Evolutionary conservation across 2,329 filamentous ascomycete species (phyloP), one percentile per base, ranked within the genome.

Genomic region (Albifimbria verrucaria): DNA sequence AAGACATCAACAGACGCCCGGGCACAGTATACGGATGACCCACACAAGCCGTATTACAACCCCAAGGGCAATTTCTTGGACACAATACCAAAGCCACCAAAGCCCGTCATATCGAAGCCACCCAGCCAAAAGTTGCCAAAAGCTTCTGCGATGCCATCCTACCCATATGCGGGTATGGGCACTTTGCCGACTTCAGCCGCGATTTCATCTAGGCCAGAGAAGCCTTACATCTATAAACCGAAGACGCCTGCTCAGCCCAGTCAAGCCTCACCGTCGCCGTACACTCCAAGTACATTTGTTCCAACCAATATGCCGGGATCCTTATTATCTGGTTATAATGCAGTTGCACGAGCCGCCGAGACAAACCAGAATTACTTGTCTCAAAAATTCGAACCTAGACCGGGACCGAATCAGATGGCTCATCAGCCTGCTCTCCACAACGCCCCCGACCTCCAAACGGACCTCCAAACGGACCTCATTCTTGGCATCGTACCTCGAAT

Each of bases 11-110:
- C 93, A 7, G 93, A 97, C 65, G 89, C 91, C 51, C 92, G 87
- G 69, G 87, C 92, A 23, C 91, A 95, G 68, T 99, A 94, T 72
- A 96, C 92, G 4, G 89, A 94, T 63, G 86, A 96, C 71, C 83
- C 81, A 43, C 57, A 64, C 9, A 77, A 71, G 12, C 78, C 72
- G n/a, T 74, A 75, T 45, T 80, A 90, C 68, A 90, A 90, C 55
- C 73, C 79, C 2, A 86, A 82, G 70, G 86, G 85, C 59, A 89
- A 88, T 65, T 92, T 88, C 69, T 69, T 92, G 65, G 87, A 90
- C 45, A 86, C 87, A 2, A 75, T 91, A 50, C 83, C 76, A 49
- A 83, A 82, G 59, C 76, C 78, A 4, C 62, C 68, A 4, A 77
- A 72, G 56, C 69, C 72, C 22, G 64, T 60, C 46, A 51, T 51